phyloP scores from a whole-genome alignment of 2,329 filamentous ascomycete genomes.

The Botrytis sinoallii region DNA sequence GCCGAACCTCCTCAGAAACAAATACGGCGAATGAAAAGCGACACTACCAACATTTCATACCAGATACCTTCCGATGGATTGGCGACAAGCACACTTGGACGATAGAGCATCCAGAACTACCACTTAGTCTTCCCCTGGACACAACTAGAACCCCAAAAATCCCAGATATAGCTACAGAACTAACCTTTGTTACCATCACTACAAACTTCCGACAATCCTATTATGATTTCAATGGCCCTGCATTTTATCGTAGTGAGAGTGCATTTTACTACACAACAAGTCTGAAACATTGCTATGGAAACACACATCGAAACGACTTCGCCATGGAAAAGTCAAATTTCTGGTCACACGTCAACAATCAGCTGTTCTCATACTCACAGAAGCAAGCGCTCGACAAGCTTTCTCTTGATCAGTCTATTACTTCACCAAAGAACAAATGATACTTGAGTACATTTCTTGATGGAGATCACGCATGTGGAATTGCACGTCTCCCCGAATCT shows the following conservation, averaged over 20 bases:
- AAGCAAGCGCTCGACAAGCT: neutral
- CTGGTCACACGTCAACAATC: neutral
- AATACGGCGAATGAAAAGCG: no score
- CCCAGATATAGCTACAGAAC: no score
- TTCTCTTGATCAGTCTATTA: neutral
- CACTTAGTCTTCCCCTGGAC: no score
- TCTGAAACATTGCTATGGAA: neutral
- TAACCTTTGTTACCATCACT: no score
- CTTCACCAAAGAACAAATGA: neutral
- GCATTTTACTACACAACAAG: neutral
- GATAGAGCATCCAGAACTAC: no score
- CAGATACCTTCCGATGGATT: no score
- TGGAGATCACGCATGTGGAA: neutral
- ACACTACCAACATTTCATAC: no score
- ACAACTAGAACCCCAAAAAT: no score
- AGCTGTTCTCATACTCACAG: neutral
- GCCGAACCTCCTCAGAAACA: no score
- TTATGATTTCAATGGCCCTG: no score
- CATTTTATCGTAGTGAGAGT: neutral
- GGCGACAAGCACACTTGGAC: no score
- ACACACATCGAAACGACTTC: neutral
- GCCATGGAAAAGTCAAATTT: neutral
- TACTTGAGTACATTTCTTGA: neutral
- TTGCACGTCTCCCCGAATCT: neutral
- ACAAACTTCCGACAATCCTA: no score